These are phyloP conservation scores for Aspergillus fumigatus DNA, from an alignment of 2,329 filamentous ascomycete species.

Conservation along the genomic window DNA sequence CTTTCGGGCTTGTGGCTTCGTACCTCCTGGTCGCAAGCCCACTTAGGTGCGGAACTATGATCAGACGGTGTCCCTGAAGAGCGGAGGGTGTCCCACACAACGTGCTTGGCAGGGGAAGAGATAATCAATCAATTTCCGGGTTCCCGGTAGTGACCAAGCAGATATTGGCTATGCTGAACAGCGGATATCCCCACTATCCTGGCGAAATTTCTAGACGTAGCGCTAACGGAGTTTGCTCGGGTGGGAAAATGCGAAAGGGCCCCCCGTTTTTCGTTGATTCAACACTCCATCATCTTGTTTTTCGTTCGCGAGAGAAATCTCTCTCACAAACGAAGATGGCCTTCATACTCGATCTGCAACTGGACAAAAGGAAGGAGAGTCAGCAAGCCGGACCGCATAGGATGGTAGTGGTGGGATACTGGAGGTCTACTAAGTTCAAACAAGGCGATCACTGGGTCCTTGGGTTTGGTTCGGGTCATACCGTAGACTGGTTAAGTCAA, in stretches of 20 bases:
- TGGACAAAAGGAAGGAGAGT: background rate
- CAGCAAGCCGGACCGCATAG: background rate
- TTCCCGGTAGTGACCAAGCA: conserved; percentile 4
- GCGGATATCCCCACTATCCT: conserved; percentile 5
- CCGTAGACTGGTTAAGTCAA: background rate
- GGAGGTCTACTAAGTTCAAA: background rate
- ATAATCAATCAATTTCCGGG: conserved; percentile 11
- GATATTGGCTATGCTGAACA: background rate
- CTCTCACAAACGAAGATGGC: background rate
- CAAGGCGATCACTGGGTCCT: background rate
- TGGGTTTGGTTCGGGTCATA: background rate
- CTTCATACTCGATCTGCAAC: background rate
- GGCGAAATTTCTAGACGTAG: conserved; percentile 26
- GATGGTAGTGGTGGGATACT: background rate
- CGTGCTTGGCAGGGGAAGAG: conserved; percentile 20
- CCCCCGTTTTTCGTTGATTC: conserved; percentile 1
- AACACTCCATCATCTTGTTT: background rate
- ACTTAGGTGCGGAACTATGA: conserved; percentile 16
- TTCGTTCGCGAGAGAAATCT: background rate
- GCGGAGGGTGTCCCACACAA: conserved; percentile 21
- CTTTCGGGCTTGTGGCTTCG: background rate
- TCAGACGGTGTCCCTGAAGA: conserved; percentile 18
- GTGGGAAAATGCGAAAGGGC: background rate
- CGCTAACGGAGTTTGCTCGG: conserved; percentile 19
- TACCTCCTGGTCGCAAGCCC: conserved; percentile 2